Percentiles rank a stretch among this genome's conserved stretches.
Conservation (phyloP, 2,329 filamentous ascomycete species). For the Tolypocladium capitatum region DNA sequence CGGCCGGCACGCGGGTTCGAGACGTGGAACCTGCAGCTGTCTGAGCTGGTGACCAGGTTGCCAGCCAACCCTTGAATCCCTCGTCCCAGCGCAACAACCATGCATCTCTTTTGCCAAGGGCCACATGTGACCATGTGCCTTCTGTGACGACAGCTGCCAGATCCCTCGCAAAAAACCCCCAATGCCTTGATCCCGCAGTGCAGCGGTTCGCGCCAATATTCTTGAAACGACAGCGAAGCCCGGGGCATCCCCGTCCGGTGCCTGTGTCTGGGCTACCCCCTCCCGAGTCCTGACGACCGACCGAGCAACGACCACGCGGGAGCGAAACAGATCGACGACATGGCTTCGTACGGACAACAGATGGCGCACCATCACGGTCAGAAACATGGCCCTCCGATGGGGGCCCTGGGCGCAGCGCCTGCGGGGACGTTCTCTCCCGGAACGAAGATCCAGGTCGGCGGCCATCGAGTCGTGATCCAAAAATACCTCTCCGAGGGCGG, state of each 20-base stretch:
- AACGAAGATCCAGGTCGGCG: conserved; percentile 92
- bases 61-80: background rate
- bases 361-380: conserved; percentile 13
- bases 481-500: conserved; percentile 97
- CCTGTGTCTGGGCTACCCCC: background rate
- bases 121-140: background rate
- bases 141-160: background rate
- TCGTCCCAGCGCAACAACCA: background rate
- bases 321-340: conserved; percentile 5
- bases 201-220: background rate
- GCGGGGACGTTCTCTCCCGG: conserved; percentile 82
- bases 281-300: background rate
- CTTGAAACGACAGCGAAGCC: background rate
- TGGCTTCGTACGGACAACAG: conserved; percentile 25
- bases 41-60: background rate
- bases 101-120: background rate
- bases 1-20: background rate
- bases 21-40: background rate
- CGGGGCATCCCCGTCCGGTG: background rate
- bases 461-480: conserved; percentile 84
- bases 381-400: conserved; percentile 26
- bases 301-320: background rate
- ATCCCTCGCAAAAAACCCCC: background rate
- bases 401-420: conserved; percentile 35
- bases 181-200: background rate